Evolutionary conservation across 1,139 yeast species (phyloP), one percentile per base, ranked within the genome.

Genomic region (Wickerhamiella infanticola): DNA sequence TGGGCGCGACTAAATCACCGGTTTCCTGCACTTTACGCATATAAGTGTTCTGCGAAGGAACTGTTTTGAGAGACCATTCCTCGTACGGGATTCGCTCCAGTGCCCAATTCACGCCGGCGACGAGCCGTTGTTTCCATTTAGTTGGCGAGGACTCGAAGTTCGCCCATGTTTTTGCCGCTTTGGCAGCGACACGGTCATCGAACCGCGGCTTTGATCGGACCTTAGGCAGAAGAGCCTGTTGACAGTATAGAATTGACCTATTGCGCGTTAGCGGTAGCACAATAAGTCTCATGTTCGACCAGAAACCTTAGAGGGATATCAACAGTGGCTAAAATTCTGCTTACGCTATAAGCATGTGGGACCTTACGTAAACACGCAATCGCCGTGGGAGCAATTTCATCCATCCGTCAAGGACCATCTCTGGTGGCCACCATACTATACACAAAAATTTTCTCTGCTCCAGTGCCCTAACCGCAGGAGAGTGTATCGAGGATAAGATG

Each of bases 111-210:
- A 70, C 65, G 56, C 60, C 62, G 5, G 56, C 45, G 4, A 73
- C 75, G 37, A 74, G 64, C 42, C 58, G 61, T 52, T 64, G 62
- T 54, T 73, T 72, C 55, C 67, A 63, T 24, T 61, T 57, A 41
- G 64, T 67, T 7, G 68, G 67, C 4, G 75, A 68, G 9, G 55
- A 53, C 43, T 61, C 64, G 59, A 74, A 59, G 25, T 59, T 60
- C 24, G 55, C 53, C 72, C 85, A 79, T 3, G 68, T 58, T 45
- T 65, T 65, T 27, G 72, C 63, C 13, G 75, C 76, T 57, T 73
- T 65, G 33, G 57, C 61, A 0, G 69, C 70, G 3, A 76, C 53
- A 50, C 72, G 70, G 39, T 64, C 68, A 48, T 64, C 68, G 24
- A 64, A 45, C 37, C 68, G 53, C 1, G 66, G 67, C 37, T 53